These are phyloP conservation scores for Scheffersomyces segobiensis DNA, from an alignment of 1,139 yeast species.

Conservation along the genomic window DNA sequence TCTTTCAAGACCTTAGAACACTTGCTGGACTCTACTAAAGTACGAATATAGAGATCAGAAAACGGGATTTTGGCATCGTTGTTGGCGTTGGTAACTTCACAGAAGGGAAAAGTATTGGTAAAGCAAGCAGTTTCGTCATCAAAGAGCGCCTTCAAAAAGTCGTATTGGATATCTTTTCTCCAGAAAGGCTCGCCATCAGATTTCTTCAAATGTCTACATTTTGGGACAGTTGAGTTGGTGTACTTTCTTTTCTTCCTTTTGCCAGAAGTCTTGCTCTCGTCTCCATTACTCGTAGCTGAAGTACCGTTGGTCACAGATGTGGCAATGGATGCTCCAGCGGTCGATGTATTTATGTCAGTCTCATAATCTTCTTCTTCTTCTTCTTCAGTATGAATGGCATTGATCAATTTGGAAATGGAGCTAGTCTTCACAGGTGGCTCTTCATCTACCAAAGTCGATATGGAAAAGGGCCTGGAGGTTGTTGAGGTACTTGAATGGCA, in stretches of 20 bases:
- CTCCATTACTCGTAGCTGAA: not conserved
- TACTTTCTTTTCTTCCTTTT: conserved; percentile 12
- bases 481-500: not conserved
- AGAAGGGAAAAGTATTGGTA: conserved; percentile 52
- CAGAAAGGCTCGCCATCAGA: conserved; percentile 91
- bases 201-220: conserved; percentile 70
- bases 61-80: conserved; percentile 63
- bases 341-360: not conserved
- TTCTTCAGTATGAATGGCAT: not conserved
- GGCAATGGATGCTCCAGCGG: not conserved
- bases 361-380: not conserved
- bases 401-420: not conserved
- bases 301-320: not conserved
- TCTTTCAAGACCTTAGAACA: conserved; percentile 83
- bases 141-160: conserved; percentile 66
- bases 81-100: conserved; percentile 34
- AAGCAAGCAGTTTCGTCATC: conserved; percentile 66
- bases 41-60: conserved; percentile 80
- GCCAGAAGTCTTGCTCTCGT: not conserved
- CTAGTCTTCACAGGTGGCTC: not conserved
- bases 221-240: conserved; percentile 11
- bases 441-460: not conserved
- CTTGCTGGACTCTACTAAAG: conserved; percentile 80
- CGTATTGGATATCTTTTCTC: conserved; percentile 86
- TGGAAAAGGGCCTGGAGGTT: not conserved